Evolutionary conservation across 2,329 filamentous ascomycete species (phyloP).

Genomic region (Juglanconis juglandina): DNA sequence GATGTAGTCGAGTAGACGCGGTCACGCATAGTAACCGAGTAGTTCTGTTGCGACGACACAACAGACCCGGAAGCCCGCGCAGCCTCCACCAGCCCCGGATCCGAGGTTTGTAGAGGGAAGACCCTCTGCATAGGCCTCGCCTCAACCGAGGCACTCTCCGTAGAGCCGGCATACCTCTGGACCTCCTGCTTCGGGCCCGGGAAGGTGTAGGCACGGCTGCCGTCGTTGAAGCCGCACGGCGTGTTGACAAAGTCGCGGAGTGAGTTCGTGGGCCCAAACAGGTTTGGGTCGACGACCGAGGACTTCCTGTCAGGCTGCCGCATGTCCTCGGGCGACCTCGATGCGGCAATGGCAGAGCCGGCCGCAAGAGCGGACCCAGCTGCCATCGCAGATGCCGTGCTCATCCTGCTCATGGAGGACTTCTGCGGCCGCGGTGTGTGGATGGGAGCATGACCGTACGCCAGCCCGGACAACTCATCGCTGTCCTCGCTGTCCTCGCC

Average conservation of each 20-base stretch:
- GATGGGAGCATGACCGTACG: conserved; percentile 39
- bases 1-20: conserved; percentile 21
- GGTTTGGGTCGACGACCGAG: conserved; percentile 53
- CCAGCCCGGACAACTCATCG: conserved; percentile 38
- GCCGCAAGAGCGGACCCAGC: neutral
- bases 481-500: conserved; percentile 43
- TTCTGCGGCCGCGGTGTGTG: conserved; percentile 25
- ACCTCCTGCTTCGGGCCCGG: conserved; percentile 20
- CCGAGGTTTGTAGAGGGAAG: conserved; percentile 63
- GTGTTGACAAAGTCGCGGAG: conserved; percentile 53
- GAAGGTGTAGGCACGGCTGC: conserved; percentile 23
- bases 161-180: conserved; percentile 22
- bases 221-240: conserved; percentile 53
- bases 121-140: conserved; percentile 55
- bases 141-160: conserved; percentile 34
- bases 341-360: neutral
- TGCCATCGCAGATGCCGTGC: neutral
- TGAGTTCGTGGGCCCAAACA: conserved; percentile 61
- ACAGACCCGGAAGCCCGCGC: conserved; percentile 41
- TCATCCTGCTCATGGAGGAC: conserved; percentile 4
- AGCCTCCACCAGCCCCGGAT: conserved; percentile 61
- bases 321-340: neutral
- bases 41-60: conserved; percentile 30
- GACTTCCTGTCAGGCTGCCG: conserved; percentile 34
- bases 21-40: conserved; percentile 27